Percentiles rank a stretch among this genome's conserved stretches.
phyloP scores from a whole-genome alignment of 1,284 basidiomycete species.

The Sanghuangporus baumii region DNA sequence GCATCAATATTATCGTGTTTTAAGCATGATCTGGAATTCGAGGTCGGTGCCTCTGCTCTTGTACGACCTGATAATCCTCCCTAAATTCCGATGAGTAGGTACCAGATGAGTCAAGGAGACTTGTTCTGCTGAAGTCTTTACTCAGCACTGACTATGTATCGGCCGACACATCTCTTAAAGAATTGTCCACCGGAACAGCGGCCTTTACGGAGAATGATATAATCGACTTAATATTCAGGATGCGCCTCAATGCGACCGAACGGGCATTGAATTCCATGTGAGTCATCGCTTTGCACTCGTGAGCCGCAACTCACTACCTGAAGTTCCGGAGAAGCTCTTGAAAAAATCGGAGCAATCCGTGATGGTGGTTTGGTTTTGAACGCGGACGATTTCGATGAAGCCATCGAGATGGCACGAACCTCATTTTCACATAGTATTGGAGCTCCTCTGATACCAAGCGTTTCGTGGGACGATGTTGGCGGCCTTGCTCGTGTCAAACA shows the following conservation, averaged over 20 bases:
- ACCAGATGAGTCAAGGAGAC: constrained; percentile 73
- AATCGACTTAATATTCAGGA: constrained; percentile 61
- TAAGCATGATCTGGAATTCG: constrained; percentile 81
- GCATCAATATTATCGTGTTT: constrained; percentile 68
- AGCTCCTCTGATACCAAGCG: constrained; percentile 93
- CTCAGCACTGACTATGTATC: constrained; percentile 47
- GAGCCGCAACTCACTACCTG: constrained; percentile 2
- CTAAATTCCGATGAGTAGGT: constrained; percentile 45
- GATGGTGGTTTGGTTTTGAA: constrained; percentile 26
- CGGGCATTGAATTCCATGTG: constrained; percentile 42
- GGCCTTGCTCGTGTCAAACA: constrained; percentile 85
- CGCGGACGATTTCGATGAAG: constrained; percentile 67
- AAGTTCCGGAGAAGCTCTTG: background rate
- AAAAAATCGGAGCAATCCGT: constrained; percentile 1
- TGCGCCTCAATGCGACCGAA: constrained; percentile 55
- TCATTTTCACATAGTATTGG: constrained; percentile 92
- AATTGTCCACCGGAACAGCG: constrained; percentile 85
- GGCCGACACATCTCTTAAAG: constrained; percentile 72
- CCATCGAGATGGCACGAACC: constrained; percentile 71
- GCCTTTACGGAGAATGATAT: constrained; percentile 87
- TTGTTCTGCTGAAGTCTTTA: constrained; percentile 53
- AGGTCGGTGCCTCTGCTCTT: constrained; percentile 39
- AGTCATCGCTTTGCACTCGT: constrained; percentile 21
- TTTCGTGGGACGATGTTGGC: constrained; percentile 98
- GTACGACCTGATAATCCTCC: background rate